Percentiles rank a stretch among this genome's conserved stretches.
These are phyloP conservation scores for Globisporangium nodosum DNA, from an alignment of 352 stramenopile species.

Conservation along the genomic window DNA sequence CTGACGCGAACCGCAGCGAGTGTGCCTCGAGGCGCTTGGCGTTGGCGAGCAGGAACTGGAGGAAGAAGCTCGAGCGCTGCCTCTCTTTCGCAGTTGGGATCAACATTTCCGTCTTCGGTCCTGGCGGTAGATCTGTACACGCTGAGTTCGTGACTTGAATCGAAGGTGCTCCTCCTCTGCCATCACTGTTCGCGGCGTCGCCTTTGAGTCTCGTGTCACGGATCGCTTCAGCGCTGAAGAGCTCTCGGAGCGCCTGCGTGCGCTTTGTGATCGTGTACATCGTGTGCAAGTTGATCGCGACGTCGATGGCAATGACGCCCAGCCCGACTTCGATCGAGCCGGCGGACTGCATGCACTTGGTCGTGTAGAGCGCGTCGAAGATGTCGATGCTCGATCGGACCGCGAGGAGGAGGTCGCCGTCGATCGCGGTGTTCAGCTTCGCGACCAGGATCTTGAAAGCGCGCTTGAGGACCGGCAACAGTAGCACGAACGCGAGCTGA, in stretches of 20 bases:
- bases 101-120: too few relatives aligned
- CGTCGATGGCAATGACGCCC: not conserved
- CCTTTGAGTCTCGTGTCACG: not conserved
- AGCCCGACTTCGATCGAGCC: not conserved
- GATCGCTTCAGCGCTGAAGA: not conserved
- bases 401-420: not conserved
- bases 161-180: not conserved
- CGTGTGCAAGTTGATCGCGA: not conserved
- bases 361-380: slow-evolving; percentile 26
- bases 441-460: not conserved
- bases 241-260: not conserved
- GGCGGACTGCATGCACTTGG: slow-evolving; percentile 10
- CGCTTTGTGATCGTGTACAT: not conserved
- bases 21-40: not conserved
- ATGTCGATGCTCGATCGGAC: slow-evolving; percentile 15
- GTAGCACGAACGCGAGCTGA: slow-evolving; percentile 5
- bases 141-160: too few relatives aligned
- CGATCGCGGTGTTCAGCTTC: not conserved
- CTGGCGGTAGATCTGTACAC: too few relatives aligned
- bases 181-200: not conserved
- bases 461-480: slow-evolving; percentile 2
- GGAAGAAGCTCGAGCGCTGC: not conserved
- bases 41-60: not conserved
- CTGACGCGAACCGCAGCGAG: not conserved
- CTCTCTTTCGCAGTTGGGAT: not conserved